Percentiles rank a stretch among this genome's conserved stretches.
Evolutionary conservation across 2,329 filamentous ascomycete species (phyloP).

Genomic region (Phialocephala subalpina): DNA sequence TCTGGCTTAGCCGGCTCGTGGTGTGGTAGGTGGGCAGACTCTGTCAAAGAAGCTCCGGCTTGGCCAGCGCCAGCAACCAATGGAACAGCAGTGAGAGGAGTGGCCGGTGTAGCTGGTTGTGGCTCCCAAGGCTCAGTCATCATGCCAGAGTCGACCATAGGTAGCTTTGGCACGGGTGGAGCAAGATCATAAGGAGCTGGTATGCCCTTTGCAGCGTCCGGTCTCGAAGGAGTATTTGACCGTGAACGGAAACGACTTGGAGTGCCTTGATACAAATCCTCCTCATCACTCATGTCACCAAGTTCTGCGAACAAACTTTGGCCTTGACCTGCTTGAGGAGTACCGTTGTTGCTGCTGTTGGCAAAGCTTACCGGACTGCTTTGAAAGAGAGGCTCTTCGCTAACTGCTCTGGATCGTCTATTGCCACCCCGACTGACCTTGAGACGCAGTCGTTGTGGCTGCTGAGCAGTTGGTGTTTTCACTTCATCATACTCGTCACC

Average conservation of each 20-base stretch:
- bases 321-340: slow-evolving; percentile 68
- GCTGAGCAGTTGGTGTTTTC: slow-evolving; percentile 68
- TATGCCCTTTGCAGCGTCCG: slow-evolving; percentile 42
- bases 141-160: slow-evolving; percentile 66
- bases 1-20: slow-evolving; percentile 31
- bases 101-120: slow-evolving; percentile 33
- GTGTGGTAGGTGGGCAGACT: slow-evolving; percentile 19
- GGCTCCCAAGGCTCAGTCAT: slow-evolving; percentile 67
- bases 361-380: slow-evolving; percentile 67
- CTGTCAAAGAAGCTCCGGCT: slow-evolving; percentile 11
- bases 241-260: slow-evolving; percentile 56
- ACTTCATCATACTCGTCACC: slow-evolving; percentile 74
- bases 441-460: slow-evolving; percentile 75
- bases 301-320: slow-evolving; percentile 94
- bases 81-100: slow-evolving; percentile 35
- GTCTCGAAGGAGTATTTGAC: slow-evolving; percentile 51
- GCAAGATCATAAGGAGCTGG: slow-evolving; percentile 54
- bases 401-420: slow-evolving; percentile 67
- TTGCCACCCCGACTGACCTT: slow-evolving; percentile 70
- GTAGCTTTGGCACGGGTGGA: slow-evolving; percentile 57
- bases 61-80: slow-evolving; percentile 29
- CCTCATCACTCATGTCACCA: slow-evolving; percentile 81
- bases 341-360: slow-evolving; percentile 56
- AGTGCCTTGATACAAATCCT: slow-evolving; percentile 64
- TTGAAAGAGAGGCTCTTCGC: slow-evolving; percentile 64